These are phyloP conservation scores for Cupressus sempervirens DNA, from an alignment of 75 land plant species.

Conservation along the genomic window DNA sequence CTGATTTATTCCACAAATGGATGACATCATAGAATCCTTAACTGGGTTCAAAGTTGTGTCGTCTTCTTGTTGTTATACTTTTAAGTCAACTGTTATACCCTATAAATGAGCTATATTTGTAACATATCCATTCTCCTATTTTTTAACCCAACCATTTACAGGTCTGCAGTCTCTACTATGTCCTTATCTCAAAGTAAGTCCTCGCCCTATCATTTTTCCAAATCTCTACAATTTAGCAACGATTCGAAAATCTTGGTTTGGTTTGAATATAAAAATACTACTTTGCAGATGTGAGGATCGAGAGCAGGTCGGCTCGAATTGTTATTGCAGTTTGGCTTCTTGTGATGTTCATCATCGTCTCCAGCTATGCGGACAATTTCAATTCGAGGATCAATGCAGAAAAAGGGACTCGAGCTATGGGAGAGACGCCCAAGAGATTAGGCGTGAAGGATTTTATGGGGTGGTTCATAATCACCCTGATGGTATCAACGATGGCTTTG, in stretches of 20 bases:
- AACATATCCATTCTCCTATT: background rate
- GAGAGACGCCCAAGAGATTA: too few relatives aligned
- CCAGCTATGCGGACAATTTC: conserved; percentile 74
- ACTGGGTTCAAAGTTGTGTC: too few relatives aligned
- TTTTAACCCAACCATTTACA: background rate
- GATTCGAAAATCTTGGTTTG: too few relatives aligned
- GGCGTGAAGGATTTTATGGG: too few relatives aligned
- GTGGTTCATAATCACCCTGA: too few relatives aligned
- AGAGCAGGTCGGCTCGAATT: conserved; percentile 51
- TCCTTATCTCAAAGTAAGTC: background rate
- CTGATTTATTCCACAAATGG: too few relatives aligned
- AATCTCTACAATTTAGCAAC: background rate
- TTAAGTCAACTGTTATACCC: too few relatives aligned
- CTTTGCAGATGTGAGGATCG: conserved; percentile 53
- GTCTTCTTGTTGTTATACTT: too few relatives aligned
- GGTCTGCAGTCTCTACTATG: background rate
- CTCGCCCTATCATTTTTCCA: background rate
- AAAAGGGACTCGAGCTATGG: conserved; percentile 39
- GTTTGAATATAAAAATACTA: too few relatives aligned
- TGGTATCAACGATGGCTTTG: too few relatives aligned
- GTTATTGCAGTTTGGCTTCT: conserved; percentile 69
- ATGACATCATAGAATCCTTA: too few relatives aligned
- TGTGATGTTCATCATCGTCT: conserved; percentile 61
- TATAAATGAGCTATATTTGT: too few relatives aligned
- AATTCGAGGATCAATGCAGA: conserved; percentile 57